These are phyloP conservation scores for Coemansia reversa DNA, from an alignment of 192 early-diverging fungal genomes.

Conservation along the genomic window DNA sequence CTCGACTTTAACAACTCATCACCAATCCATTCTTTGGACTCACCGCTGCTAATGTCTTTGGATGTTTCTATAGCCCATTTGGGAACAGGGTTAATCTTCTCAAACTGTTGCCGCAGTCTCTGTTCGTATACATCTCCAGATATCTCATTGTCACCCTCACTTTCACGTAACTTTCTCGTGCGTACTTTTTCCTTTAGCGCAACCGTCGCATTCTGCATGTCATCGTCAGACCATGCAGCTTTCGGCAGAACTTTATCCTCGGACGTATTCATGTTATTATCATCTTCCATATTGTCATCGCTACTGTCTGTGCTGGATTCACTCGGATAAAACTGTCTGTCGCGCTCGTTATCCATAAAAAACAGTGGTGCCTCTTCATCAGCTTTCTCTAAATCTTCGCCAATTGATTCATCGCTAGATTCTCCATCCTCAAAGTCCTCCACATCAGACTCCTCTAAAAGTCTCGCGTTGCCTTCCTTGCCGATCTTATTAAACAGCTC, in stretches of 20 bases:
- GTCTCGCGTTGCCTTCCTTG: neutral
- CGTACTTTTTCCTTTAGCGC: conserved; percentile 66
- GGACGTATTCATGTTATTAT: conserved; percentile 6
- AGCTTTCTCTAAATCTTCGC: neutral
- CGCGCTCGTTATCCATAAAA: conserved; percentile 42
- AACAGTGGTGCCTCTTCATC: conserved; percentile 27
- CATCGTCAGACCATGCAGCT: conserved; percentile 80
- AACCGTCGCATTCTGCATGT: conserved; percentile 68
- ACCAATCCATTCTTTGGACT: conserved; percentile 25
- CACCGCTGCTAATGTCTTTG: conserved; percentile 35
- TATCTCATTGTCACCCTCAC: conserved; percentile 73
- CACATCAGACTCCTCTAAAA: neutral
- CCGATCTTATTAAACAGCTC: conserved; percentile 26
- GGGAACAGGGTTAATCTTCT: conserved; percentile 81
- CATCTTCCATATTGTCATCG: conserved; percentile 39
- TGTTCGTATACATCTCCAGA: conserved; percentile 79
- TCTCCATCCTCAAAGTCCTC: conserved; percentile 7
- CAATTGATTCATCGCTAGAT: neutral
- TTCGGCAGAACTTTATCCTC: neutral
- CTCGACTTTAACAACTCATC: conserved; percentile 33
- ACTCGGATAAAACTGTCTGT: neutral
- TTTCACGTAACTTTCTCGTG: conserved; percentile 74
- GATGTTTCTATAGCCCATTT: conserved; percentile 67
- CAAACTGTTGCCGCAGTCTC: conserved; percentile 80
- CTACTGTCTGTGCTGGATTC: conserved; percentile 32